These are phyloP conservation scores for Blastosporella zonata DNA, from an alignment of 1,284 basidiomycete genomes.

Conservation along the genomic window DNA sequence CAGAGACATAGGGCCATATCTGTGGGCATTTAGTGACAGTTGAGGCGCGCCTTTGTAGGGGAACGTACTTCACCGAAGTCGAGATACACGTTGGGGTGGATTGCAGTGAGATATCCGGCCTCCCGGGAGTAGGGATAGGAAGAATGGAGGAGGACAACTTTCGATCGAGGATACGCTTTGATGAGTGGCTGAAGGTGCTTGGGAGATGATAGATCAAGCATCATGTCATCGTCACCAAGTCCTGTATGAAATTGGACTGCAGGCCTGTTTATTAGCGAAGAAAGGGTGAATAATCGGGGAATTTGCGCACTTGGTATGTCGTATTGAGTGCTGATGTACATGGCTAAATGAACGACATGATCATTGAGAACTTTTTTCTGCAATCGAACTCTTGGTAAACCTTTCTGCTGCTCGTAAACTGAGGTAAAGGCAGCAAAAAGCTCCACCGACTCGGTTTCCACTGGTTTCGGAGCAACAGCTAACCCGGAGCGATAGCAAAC, in stretches of 20 bases:
- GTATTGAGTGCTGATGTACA: conserved; percentile 48
- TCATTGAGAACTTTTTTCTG: conserved; percentile 64
- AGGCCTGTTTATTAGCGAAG: background rate
- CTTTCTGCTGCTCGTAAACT: conserved; percentile 24
- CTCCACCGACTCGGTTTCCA: conserved; percentile 16
- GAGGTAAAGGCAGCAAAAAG: conserved; percentile 28
- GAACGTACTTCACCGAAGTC: conserved; percentile 67
- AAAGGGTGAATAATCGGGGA: conserved; percentile 1
- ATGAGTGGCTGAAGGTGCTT: conserved; percentile 66
- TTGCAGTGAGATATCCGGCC: conserved; percentile 67
- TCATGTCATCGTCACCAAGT: conserved; percentile 70
- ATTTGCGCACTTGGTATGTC: conserved; percentile 55
- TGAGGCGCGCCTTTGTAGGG: background rate
- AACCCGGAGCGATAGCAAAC: conserved; percentile 74
- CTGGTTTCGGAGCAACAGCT: conserved; percentile 37
- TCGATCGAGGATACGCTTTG: conserved; percentile 54
- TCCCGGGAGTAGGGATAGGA: conserved; percentile 74
- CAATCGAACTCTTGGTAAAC: conserved; percentile 44
- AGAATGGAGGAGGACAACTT: conserved; percentile 67
- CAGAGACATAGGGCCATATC: conserved; percentile 68
- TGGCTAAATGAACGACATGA: conserved; percentile 52
- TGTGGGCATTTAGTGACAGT: conserved; percentile 13
- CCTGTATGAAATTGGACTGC: conserved; percentile 81
- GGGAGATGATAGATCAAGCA: conserved; percentile 56
- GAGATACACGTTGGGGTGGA: conserved; percentile 70